Evolutionary conservation across 2,329 filamentous ascomycete genomes (phyloP), one percentile per base, ranked within the genome.

Genomic region (Clathrospora elynae): DNA sequence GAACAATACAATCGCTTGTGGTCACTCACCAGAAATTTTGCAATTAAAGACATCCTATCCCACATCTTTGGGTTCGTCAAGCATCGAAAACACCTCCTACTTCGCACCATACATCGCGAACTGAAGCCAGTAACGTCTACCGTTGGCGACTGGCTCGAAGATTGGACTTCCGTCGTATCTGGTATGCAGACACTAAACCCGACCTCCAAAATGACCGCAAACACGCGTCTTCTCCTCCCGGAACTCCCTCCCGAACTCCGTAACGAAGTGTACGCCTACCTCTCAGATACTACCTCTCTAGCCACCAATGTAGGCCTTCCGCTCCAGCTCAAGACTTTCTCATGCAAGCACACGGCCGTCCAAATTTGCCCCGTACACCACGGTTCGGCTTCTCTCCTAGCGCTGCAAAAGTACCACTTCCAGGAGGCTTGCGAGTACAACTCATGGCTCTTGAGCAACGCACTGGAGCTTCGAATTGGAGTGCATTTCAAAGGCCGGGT

Each of bases 221-320:
- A n/a, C 10, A 20, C 46, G 2, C 51, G 49, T 6, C 17, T 45
- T 6, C 53, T 68, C 11, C 45, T 67, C 19, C 55, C 58, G 1
- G 20, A 35, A 23, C 53, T 67, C 13, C 64, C 65, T 6, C 55
- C 64, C 2, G 65, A 68, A 19, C 53, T 67, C 4, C 59, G 65
- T 10, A 61, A 64, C 38, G 49, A 62, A 23, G 44, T 68, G 22
- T 68, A 65, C 50, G 31, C 44, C 19, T 51, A 62, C 25, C 53
- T 60, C 17, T 53, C 55, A 1, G 12, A 33, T 3, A 12, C 24
- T 13, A 30, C n/a, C 20, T 26, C 31, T 3, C 22, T 16, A 6
- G 13, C 50, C 6, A 47, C 40, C 10, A 59, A 42, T 32, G 16
- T 18, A 4, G 38, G 42, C 12, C 50, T 66, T 14, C 61, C 59